Evolutionary conservation across 2,329 filamentous ascomycete genomes (phyloP).

Genomic region (Nannizzia gypsea): DNA sequence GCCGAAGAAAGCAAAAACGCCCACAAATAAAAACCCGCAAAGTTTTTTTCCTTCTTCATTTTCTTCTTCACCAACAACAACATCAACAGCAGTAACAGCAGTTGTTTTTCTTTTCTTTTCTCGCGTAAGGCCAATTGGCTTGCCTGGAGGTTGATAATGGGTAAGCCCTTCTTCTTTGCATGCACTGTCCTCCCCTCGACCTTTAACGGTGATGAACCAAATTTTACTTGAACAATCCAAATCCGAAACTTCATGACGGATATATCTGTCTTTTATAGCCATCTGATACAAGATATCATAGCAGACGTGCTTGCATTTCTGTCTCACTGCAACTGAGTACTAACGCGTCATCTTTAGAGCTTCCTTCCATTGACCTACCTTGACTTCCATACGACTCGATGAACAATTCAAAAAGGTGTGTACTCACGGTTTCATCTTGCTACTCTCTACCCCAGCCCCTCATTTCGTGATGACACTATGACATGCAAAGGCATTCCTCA

Average conservation of each 20-base stretch:
- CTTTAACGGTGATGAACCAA: slow-evolving; percentile 32
- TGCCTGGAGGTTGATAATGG: neutral
- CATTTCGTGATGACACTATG: slow-evolving; percentile 47
- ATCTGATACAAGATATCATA: neutral
- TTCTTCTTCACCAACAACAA: neutral
- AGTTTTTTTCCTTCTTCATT: neutral
- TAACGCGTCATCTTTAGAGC: neutral
- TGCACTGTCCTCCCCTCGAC: neutral
- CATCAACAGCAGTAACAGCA: neutral
- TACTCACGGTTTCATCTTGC: neutral
- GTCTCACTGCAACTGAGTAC: slow-evolving; percentile 5
- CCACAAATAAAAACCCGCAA: slow-evolving; percentile 3
- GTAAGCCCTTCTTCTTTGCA: neutral
- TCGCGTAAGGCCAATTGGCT: neutral
- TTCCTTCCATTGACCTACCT: neutral
- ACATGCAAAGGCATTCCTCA: slow-evolving; percentile 59
- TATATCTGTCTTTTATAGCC: neutral
- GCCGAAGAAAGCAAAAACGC: neutral
- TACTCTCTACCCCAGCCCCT: slow-evolving; percentile 11
- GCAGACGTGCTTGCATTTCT: neutral
- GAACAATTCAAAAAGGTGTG: neutral
- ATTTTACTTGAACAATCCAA: slow-evolving; percentile 44
- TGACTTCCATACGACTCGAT: neutral
- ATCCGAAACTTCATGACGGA: slow-evolving; percentile 46
- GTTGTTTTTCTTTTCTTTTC: slow-evolving; percentile 3